Percentiles rank a stretch among this genome's conserved stretches.
These are phyloP conservation scores for Fusarium sp. DNA, from an alignment of 2,329 filamentous ascomycete species.

Conservation along the genomic window DNA sequence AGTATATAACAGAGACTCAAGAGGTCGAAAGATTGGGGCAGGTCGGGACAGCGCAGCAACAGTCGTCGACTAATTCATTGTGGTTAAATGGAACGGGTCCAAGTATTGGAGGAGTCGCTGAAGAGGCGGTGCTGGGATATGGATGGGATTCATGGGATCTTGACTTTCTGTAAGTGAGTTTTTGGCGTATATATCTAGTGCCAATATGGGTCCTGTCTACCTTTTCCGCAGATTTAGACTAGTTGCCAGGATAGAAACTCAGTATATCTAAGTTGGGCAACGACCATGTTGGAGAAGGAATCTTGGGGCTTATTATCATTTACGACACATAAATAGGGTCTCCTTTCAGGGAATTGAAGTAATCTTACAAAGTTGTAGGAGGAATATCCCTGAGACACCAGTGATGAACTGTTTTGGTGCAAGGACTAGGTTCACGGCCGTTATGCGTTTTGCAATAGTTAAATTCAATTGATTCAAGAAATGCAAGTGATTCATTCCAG, in stretches of 20 bases:
- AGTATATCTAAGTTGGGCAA: too few relatives aligned
- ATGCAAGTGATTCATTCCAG: slow-evolving; percentile 26
- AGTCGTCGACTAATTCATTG: slow-evolving; percentile 36
- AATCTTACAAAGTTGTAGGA: too few relatives aligned
- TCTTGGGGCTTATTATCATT: not conserved
- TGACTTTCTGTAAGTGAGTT: slow-evolving; percentile 42
- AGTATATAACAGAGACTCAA: slow-evolving; percentile 40
- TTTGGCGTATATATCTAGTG: not conserved
- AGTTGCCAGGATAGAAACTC: too few relatives aligned
- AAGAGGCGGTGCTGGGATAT: slow-evolving; percentile 43
- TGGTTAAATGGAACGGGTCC: slow-evolving; percentile 38
- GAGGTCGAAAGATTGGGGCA: slow-evolving; percentile 20
- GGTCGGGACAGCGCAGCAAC: slow-evolving; percentile 29
- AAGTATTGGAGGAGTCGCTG: slow-evolving; percentile 32
- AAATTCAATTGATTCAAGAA: not conserved
- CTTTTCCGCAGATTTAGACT: too few relatives aligned
- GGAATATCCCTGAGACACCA: not conserved
- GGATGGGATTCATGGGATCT: slow-evolving; percentile 48
- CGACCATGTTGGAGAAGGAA: too few relatives aligned
- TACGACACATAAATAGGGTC: not conserved
- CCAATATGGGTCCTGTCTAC: not conserved
- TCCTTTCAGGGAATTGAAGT: too few relatives aligned
- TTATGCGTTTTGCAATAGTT: not conserved
- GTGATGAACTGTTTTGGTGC: not conserved
- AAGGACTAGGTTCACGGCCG: not conserved